A percentile compares a stretch with the other conserved stretches of the same genome.
phyloP scores from a whole-genome alignment of 2,329 filamentous ascomycete genomes.

The Fusarium sp. region DNA sequence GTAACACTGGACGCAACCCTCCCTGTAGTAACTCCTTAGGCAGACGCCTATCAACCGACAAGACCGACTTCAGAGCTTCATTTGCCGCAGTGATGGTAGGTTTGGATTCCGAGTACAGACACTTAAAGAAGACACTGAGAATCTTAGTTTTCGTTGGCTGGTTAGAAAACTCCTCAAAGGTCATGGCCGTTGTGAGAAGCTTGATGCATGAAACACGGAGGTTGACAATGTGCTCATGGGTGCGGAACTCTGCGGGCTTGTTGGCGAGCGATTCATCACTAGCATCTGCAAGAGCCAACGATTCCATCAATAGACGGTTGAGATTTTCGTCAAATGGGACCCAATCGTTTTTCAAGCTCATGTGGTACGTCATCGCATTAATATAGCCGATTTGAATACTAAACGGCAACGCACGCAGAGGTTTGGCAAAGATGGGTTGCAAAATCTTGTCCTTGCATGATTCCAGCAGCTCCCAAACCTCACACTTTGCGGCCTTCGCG shows the following conservation, averaged over 20 bases:
- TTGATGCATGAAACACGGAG: constrained; percentile 93
- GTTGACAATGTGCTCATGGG: constrained; percentile 93
- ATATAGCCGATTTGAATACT: constrained; percentile 97
- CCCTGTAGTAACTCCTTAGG: constrained; percentile 96
- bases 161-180: constrained; percentile 89
- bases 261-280: constrained; percentile 91
- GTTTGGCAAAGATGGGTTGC: constrained; percentile 95
- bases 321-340: constrained; percentile 92
- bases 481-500: constrained; percentile 78
- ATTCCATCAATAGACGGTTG: constrained; percentile 91
- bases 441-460: constrained; percentile 91
- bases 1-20: constrained; percentile 92
- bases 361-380: constrained; percentile 95
- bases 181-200: constrained; percentile 91
- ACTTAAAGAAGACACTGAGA: constrained; percentile 97
- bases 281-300: constrained; percentile 91
- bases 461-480: constrained; percentile 88
- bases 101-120: constrained; percentile 90
- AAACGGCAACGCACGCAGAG: constrained; percentile 90
- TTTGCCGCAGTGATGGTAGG: constrained; percentile 96
- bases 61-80: constrained; percentile 85
- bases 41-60: constrained; percentile 88
- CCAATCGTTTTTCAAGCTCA: constrained; percentile 88
- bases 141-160: constrained; percentile 75
- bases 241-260: constrained; percentile 94